Conservation (phyloP, 805 yeast species). For the Candida maesae region DNA sequence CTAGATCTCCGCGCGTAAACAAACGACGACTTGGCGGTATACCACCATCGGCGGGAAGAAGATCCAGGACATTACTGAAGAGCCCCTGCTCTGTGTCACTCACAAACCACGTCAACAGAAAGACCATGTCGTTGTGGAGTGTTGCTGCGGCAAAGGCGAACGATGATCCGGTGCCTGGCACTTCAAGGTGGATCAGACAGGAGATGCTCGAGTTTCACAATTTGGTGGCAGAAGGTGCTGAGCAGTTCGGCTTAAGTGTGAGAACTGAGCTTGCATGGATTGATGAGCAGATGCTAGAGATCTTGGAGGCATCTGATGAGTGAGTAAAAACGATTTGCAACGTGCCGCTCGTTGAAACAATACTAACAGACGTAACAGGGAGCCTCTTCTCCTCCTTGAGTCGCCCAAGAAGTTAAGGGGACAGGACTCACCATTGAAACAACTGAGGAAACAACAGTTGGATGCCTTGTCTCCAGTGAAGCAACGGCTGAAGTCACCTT, state of each 20-base stretch:
- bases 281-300: slow-evolving; percentile 38
- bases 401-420: slow-evolving; percentile 27
- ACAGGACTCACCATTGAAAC: slow-evolving; percentile 26
- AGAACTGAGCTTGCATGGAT: slow-evolving; percentile 38
- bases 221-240: slow-evolving; percentile 35
- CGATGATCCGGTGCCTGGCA: slow-evolving; percentile 40
- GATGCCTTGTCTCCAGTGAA: slow-evolving; percentile 17
- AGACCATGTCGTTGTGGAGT: slow-evolving; percentile 22
- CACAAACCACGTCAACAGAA: too few relatives aligned
- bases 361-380: slow-evolving; percentile 18
- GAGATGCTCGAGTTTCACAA: slow-evolving; percentile 39
- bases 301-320: slow-evolving; percentile 26
- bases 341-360: neutral
- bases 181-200: slow-evolving; percentile 47
- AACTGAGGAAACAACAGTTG: slow-evolving; percentile 22
- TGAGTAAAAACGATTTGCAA: slow-evolving; percentile 13
- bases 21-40: too few relatives aligned
- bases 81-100: too few relatives aligned
- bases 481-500: too few relatives aligned
- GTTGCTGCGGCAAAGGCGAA: slow-evolving; percentile 26
- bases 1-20: too few relatives aligned
- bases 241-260: slow-evolving; percentile 37
- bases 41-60: too few relatives aligned
- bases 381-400: slow-evolving; percentile 25
- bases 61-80: too few relatives aligned